Base-by-base conservation (phyloP, 1,284 basidiomycete species). In the Clitocybe nebularis region DNA sequence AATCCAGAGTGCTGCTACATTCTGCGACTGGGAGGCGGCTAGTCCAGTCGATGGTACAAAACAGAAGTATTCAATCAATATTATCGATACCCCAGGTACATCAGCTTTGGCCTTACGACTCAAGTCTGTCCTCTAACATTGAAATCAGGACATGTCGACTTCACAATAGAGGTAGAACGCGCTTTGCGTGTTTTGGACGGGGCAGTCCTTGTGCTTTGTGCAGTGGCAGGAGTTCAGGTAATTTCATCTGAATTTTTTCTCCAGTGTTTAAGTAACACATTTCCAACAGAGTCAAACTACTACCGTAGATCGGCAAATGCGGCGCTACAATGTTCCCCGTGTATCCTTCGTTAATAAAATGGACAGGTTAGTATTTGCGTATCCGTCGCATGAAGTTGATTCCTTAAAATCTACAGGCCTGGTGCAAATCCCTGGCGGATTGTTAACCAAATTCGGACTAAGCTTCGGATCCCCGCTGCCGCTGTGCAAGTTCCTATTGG, bases 261-360 rank as follows among this genome's bases (percentile, higher is more conserved):
- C 8, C 41, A 21, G 21, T 41, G 9, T 29, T 10, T 36, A 43
- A 21, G 24, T 26, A 33, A 32, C 41, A 13, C 46, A 35, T 28
- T 24, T n/a, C 16, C 20, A 22, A 4, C 64, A 92, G 81, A 90
- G 89, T 67, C 96, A 99, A 79, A 99, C 96, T 1, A 99, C 95
- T 39, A 99, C 96, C 6, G 96, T 99, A 39, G 96, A 99, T 68
- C 76, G 96, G 51, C 96, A 99, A 74, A 99, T 99, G 96, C 78
- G 90, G 53, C 81, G 96, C 30, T 99, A 99, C 62, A 84, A 86
- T 54, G 93, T 99, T 47, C 96, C 96, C 44, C 79, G 96, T 41
- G 77, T 99, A 47, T 95, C 93, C 0, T 99, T 99, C 62, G 87
- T 99, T 62, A 99, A 99, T 72, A 99, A 99, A 71, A 99, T 99